phyloP scores from a whole-genome alignment of 129 eudicot genomes.

The Saussurea involucrata region DNA sequence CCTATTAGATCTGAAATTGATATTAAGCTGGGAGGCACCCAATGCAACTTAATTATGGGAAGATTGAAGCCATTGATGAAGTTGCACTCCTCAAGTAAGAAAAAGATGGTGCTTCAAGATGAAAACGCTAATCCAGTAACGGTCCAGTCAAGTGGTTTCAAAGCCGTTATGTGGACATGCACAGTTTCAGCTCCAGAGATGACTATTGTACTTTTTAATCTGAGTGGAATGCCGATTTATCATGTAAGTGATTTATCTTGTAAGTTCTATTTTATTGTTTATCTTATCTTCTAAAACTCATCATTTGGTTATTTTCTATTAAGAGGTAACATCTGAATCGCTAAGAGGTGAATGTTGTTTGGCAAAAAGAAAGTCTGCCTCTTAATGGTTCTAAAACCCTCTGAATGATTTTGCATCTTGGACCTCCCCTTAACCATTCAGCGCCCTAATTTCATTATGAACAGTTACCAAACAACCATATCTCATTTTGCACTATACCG shows the following conservation, averaged over 20 bases:
- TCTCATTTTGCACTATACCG: too few species aligned
- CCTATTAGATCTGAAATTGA: slow-evolving; percentile 92
- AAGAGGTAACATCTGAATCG: too few species aligned
- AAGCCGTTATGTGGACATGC: slow-evolving; percentile 93
- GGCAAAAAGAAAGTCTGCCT: too few species aligned
- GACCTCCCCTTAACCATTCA: too few species aligned
- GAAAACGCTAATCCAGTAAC: slow-evolving; percentile 39
- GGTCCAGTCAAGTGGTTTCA: slow-evolving; percentile 51
- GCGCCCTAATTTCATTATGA: too few species aligned
- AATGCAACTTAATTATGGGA: slow-evolving; percentile 68
- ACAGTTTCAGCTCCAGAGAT: slow-evolving; percentile 98
- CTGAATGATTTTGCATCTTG: too few species aligned
- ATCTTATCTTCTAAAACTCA: not conserved
- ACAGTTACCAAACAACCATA: too few species aligned
- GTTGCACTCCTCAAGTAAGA: slow-evolving; percentile 51
- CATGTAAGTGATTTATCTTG: slow-evolving; percentile 59
- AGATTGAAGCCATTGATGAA: slow-evolving; percentile 78
- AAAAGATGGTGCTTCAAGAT: slow-evolving; percentile 53
- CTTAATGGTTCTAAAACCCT: too few species aligned
- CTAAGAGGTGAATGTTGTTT: too few species aligned
- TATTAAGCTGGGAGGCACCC: slow-evolving; percentile 97
- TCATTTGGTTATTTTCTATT: not conserved
- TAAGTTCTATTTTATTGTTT: not conserved
- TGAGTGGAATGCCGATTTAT: slow-evolving; percentile 63
- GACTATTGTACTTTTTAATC: slow-evolving; percentile 68